Evolutionary conservation across 1,284 basidiomycete genomes (phyloP).

Genomic region (Ustilago tritici): DNA sequence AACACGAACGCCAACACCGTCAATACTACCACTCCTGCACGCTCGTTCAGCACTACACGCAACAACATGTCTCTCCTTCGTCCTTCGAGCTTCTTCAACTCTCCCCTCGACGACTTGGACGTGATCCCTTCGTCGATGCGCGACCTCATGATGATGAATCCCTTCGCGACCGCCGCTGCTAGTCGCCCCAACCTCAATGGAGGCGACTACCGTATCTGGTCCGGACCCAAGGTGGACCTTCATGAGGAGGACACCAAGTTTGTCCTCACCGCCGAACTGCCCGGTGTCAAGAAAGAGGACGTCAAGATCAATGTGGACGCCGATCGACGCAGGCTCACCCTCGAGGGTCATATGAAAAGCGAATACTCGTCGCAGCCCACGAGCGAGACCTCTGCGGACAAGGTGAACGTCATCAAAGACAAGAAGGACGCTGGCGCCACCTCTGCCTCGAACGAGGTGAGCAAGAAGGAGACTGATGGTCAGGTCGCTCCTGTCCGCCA

Average conservation of each 20-base stretch:
- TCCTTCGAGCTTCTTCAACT: slow-evolving; percentile 37
- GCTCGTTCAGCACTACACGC: slow-evolving; percentile 19
- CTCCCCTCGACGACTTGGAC: slow-evolving; percentile 49
- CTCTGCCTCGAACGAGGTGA: slow-evolving; percentile 30
- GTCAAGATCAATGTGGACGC: slow-evolving; percentile 54
- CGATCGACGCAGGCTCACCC: slow-evolving; percentile 48
- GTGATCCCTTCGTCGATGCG: slow-evolving; percentile 35
- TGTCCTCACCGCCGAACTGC: slow-evolving; percentile 50
- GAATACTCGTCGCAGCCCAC: slow-evolving; percentile 40
- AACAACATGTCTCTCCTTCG: slow-evolving; percentile 48
- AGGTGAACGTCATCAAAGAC: background rate
- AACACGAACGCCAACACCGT: slow-evolving; percentile 3
- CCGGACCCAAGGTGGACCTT: slow-evolving; percentile 48
- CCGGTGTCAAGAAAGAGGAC: slow-evolving; percentile 57
- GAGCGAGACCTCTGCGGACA: slow-evolving; percentile 2
- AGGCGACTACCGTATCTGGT: slow-evolving; percentile 43
- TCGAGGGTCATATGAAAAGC: slow-evolving; percentile 51
- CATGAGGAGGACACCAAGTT: slow-evolving; percentile 50
- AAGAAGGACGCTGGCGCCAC: slow-evolving; percentile 6
- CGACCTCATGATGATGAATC: slow-evolving; percentile 36
- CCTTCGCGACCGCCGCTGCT: slow-evolving; percentile 24
- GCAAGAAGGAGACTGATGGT: slow-evolving; percentile 33
- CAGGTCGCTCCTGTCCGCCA: slow-evolving; percentile 31
- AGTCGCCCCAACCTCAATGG: slow-evolving; percentile 32
- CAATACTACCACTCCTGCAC: slow-evolving; percentile 1